Evolutionary conservation across 2,329 filamentous ascomycete genomes (phyloP), one percentile per base, ranked within the genome.

Genomic region (Alternaria consortialis): DNA sequence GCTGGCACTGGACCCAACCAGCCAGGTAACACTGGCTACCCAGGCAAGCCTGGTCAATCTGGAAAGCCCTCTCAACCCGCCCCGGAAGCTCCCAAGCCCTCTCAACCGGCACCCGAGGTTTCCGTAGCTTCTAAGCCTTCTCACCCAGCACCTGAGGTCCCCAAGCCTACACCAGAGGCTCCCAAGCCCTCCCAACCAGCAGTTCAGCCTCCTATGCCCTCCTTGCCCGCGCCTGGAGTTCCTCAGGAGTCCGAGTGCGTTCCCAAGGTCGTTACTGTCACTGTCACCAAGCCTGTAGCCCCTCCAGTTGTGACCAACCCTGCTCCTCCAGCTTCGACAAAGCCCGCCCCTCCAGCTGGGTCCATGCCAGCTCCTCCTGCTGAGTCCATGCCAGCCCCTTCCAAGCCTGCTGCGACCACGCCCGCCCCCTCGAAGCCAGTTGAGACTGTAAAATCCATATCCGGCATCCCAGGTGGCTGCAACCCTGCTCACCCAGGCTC

Each of bases 21-120:
- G 27, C 53, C 40, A 31, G 20, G 23, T 3, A 39, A 31, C 12
- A 51, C 47, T 32, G 13, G 39, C 47, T n/a, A 50, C 13, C 50
- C 56, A 20, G 43, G 39, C 40, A 15, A 44, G 51, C 54, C 60
- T 5, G n/a, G 25, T 7, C 42, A 48, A 31, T 13, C 53, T 20
- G 20, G 20, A 20, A 20, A 44, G 15, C 23, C 27, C n/a, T 46
- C 43, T 5, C 29, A 48, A 17, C 17, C 37, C 17, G 9, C 36
- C 11, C 36, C 12, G 7, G 36, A 39, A 11, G n/a, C 43, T 2
- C 25, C 25, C 2, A 17, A 50, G 29, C 17, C 46, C 11, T 12
- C 43, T 5, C 6, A 15, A n/a, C 31, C 46, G 4, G 7, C 17
- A 40, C 37, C 37, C 11, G 7, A 20, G 8, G 37, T n/a, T 20